These are phyloP conservation scores for Paracamarosporium sp. DNA, from an alignment of 2,329 filamentous ascomycete genomes.

Conservation along the genomic window DNA sequence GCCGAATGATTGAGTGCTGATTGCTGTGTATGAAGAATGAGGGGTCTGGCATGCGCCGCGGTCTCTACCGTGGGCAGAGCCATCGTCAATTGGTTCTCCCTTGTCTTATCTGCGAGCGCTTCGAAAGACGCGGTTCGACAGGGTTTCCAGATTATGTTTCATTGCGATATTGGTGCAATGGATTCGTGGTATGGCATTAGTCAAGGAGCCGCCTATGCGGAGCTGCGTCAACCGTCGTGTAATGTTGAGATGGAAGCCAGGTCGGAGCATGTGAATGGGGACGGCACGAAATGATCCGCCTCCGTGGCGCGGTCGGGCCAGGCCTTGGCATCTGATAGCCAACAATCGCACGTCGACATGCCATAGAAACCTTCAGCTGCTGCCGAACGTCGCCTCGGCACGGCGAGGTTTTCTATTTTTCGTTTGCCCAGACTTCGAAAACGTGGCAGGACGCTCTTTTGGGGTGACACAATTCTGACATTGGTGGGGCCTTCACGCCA, in stretches of 20 bases:
- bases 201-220: neutral
- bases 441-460: neutral
- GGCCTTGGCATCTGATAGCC: neutral
- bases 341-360: neutral
- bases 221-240: neutral
- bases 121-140: neutral
- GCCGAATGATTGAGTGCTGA: neutral
- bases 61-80: neutral
- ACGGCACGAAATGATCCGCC: too few species aligned
- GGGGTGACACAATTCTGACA: neutral
- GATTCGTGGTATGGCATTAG: neutral
- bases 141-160: neutral
- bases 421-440: neutral
- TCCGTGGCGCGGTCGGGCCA: neutral
- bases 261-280: neutral
- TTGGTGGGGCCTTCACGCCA: conserved; percentile 6
- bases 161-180: neutral
- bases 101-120: conserved; percentile 1
- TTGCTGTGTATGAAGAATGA: neutral
- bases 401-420: conserved; percentile 4
- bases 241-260: neutral
- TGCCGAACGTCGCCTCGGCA: conserved; percentile 20
- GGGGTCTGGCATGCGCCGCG: neutral
- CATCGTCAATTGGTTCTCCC: neutral
- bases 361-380: conserved; percentile 7